Base-by-base conservation (phyloP, 176 grass and related monocot genomes). In the Musa troglodytarum region DNA sequence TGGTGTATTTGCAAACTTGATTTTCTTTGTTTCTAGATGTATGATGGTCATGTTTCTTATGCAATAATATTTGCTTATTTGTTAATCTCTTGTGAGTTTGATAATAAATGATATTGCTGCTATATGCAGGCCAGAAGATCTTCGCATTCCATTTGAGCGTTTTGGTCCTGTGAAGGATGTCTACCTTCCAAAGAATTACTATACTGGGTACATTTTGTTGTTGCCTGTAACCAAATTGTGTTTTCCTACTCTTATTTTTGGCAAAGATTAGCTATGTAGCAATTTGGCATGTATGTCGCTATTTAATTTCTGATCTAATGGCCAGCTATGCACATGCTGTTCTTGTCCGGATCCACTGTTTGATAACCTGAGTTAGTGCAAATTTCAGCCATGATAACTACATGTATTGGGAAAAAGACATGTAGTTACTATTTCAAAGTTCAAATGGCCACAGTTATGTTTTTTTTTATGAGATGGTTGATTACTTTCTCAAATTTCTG, bases 161-260 rank as follows among this genome's bases (percentile, higher is more conserved):
- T 88, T 88, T 69, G 89, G 89, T 24, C 89, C 81, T 71, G 56
- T 92, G 68, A 92, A 88, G 75, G 86, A 92, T 1, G 78, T 92
- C 15, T 92, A 92, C 78, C 86, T 92, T 71, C 89, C 89, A 6
- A 88, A 80, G 76, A 92, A 92, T 70, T 88, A 88, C 56, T 84
- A 92, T 29, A 92, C 89, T 3, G 81, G 81, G 89, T 88, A 81
- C 9, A 20, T 51, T 25, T 22, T 70, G n/a, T 51, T 70, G 9
- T 50, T 52, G 19, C 25, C 43, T 52, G 8, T 19, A 70, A 3
- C 49, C 0, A 49, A 49, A 2, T 49, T 49, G 11, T 69, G 10
- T 15, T 69, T 19, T 19, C 9, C 15, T 43, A 49, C 16, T 49
- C 29, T 8, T 65, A 43, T 43, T 43, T 0, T 43, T 6, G 34